phyloP scores from a whole-genome alignment of 2,329 filamentous ascomycete genomes.

The Aspergillus sclerotialis region DNA sequence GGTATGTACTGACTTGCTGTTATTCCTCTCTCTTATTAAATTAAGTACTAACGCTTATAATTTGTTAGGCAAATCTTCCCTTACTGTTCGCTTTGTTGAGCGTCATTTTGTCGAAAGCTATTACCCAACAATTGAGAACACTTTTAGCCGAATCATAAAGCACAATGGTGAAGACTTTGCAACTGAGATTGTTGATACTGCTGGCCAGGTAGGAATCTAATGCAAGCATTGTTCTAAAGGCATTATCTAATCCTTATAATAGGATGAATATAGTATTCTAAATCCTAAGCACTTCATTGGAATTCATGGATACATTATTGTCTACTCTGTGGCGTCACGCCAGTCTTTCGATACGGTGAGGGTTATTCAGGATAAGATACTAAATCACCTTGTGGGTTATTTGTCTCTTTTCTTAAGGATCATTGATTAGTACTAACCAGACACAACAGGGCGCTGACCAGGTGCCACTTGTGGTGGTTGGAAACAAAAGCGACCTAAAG shows the following conservation, averaged over 20 bases:
- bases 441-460: conserved; percentile 70
- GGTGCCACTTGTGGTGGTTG: conserved; percentile 89
- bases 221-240: neutral
- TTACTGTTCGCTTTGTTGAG: conserved; percentile 95
- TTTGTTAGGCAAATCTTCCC: conserved; percentile 79
- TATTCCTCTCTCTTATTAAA: conserved; percentile 2
- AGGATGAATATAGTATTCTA: conserved; percentile 98
- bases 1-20: conserved; percentile 45
- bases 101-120: conserved; percentile 98
- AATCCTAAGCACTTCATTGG: conserved; percentile 99
- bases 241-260: conserved; percentile 13
- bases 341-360: conserved; percentile 97
- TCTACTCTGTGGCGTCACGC: conserved; percentile 92
- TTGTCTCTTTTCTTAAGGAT: neutral
- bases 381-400: conserved; percentile 76
- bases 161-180: conserved; percentile 88
- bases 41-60: conserved; percentile 6
- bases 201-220: conserved; percentile 64
- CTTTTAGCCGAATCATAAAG: conserved; percentile 91
- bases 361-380: conserved; percentile 92
- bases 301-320: conserved; percentile 97
- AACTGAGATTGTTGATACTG: conserved; percentile 97
- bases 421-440: conserved; percentile 3
- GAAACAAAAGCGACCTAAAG: conserved; percentile 92
- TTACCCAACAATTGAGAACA: conserved; percentile 98